Evolutionary conservation across 495 filamentous ascomycete genomes (phyloP), one percentile per base, ranked within the genome.

Genomic region (Lentithecium fluviatile): DNA sequence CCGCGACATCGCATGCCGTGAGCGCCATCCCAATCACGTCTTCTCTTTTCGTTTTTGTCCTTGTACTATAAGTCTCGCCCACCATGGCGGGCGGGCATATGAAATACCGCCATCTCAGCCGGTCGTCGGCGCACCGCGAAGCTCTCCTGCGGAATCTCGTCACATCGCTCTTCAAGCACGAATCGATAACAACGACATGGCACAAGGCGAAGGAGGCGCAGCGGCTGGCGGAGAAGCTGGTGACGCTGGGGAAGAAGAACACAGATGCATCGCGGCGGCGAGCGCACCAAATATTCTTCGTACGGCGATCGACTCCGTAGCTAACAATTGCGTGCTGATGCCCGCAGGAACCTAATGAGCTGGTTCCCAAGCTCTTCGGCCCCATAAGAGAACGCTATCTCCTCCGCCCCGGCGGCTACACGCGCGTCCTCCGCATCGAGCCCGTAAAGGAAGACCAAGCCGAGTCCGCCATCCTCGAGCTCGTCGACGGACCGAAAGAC

Each of bases 171-270:
- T 84, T 98, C 79, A 79, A 87, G 70, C 84, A 96, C 73, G 94
- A 98, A 77, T 83, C 88, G 52, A 95, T 98, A 78, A 84, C 83
- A 47, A 98, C 94, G 24, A 96, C 94, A 76, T 97, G 87, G 85
- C 83, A 84, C 72, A 97, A 97, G 77, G 94, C 94, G 29, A 98
- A 97, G 75, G 94, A 98, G 78, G 88, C 94, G 45, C 94, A 97
- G 74, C 82, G 87, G 0, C 73, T 97, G 25, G 94, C 94, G 37
- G 94, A 98, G 70, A 91, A 92, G 78, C 80, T 96, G 59, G 90
- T 98, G 65, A 96, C 93, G 10, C 75, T 95, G 60, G 93, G 85
- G 38, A 98, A 98, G 81, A 84, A 85, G 77, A 90, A 95, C 74
- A 91, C 90, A 21, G 85, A 92, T 62, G 85, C 87, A 1, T 83